Evolutionary conservation across 2,329 filamentous ascomycete species (phyloP), one percentile per base, ranked within the genome.

Genomic region (Pyricularia grisea): DNA sequence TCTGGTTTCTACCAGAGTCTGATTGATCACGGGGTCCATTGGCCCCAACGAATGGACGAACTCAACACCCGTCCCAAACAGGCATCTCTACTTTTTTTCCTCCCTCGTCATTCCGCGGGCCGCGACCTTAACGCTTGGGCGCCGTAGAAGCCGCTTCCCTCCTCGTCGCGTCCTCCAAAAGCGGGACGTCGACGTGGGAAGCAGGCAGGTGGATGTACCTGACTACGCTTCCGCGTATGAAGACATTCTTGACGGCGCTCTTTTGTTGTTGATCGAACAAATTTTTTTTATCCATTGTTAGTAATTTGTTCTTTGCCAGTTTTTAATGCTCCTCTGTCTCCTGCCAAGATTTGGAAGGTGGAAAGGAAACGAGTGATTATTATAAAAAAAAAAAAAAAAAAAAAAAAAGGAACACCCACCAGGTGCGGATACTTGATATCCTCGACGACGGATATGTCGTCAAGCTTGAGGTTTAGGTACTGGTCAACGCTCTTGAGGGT

Each of bases 381-480:
- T n/a, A n/a, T n/a, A n/a, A n/a, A n/a, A n/a, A n/a, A 63, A 33
- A 25, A 55, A 30, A 66, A 67, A 23, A 61, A 31, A 42, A 25
- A 33, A 65, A 60, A 50, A 25, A 25, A 28, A 12, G 68, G 36
- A 58, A 23, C 25, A 11, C 83, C 68, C 76, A 94, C 92, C 79
- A 99, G 81, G 80, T 99, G 95, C 67, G 95, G 95, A 78, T 97
- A 98, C 80, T 94, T 93, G 77, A 95, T 83, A 81, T 98, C 93
- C 73, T 99, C 94, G 30, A 97, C 87, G 36, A 98, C 94, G 72
- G 90, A 87, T 71, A 98, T 96, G 77, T 97, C 93, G 77, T 99
- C 95, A 67, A 99, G 88, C 84, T 98, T 98, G 82, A 99, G 97
- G 82, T 99, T 99, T 77, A 99, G 88, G 81, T 97, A 91, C 83